Percentiles rank a stretch among this genome's conserved stretches.
Conservation (phyloP, 805 yeast species). For the Wickerhamiella shivajii region DNA sequence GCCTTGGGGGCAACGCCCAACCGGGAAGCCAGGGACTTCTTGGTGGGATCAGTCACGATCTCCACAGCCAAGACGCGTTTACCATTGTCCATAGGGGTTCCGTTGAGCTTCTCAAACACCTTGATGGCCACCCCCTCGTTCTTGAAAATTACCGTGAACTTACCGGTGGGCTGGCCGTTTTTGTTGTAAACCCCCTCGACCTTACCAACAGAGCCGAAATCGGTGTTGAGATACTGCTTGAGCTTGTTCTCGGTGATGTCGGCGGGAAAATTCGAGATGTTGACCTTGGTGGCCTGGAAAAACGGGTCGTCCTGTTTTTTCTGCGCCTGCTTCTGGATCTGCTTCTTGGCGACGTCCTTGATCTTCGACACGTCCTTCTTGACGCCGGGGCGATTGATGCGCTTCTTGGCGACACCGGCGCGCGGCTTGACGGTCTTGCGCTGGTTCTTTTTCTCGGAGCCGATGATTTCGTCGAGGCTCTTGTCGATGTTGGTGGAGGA, state of each 20-base stretch:
- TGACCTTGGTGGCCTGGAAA: slow-evolving; percentile 56
- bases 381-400: slow-evolving; percentile 7
- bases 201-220: slow-evolving; percentile 70
- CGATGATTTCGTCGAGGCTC: slow-evolving; percentile 88
- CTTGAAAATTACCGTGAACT: slow-evolving; percentile 73
- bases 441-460: slow-evolving; percentile 28
- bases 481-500: slow-evolving; percentile 56
- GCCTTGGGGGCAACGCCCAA: slow-evolving; percentile 23
- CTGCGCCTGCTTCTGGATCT: slow-evolving; percentile 9
- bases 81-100: slow-evolving; percentile 89
- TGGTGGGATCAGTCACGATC: slow-evolving; percentile 71
- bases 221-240: slow-evolving; percentile 71
- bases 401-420: slow-evolving; percentile 20
- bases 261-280: slow-evolving; percentile 52
- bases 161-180: slow-evolving; percentile 81
- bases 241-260: slow-evolving; percentile 20
- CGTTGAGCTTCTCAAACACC: slow-evolving; percentile 76
- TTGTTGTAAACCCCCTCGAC: slow-evolving; percentile 68
- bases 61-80: slow-evolving; percentile 60
- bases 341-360: slow-evolving; percentile 12
- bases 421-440: slow-evolving; percentile 11
- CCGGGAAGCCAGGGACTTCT: slow-evolving; percentile 53
- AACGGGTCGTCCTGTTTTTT: slow-evolving; percentile 25
- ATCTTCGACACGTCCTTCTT: slow-evolving; percentile 22
- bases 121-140: slow-evolving; percentile 51